Conservation (phyloP, 345 rosid species). For the Cardamine occulta region DNA sequence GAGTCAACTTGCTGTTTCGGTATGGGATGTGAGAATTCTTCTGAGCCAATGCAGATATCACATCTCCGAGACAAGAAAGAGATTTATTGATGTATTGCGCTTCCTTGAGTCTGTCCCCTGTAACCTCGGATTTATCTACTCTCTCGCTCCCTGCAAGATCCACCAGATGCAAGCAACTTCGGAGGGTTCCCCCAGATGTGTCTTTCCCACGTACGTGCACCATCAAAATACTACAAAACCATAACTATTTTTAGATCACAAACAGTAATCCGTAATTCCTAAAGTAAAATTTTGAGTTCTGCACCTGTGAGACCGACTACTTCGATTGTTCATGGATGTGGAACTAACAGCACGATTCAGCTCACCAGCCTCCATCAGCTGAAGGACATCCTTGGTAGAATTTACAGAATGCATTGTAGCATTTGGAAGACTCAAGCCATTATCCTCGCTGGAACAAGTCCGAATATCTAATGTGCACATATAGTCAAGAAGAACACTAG, state of each 20-base stretch:
- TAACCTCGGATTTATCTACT: constrained; percentile 91
- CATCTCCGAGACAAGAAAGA: constrained; percentile 94
- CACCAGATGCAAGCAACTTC: constrained; percentile 89
- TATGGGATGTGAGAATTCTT: constrained; percentile 90
- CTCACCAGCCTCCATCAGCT: constrained; percentile 87
- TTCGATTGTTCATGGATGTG: constrained; percentile 77
- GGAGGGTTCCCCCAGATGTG: constrained; percentile 64
- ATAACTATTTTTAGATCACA: neutral
- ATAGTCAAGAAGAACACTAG: constrained; percentile 51
- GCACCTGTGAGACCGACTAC: constrained; percentile 96
- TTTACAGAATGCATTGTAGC: constrained; percentile 78
- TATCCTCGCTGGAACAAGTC: constrained; percentile 63
- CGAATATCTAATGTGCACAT: constrained; percentile 74
- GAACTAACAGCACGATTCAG: constrained; percentile 79
- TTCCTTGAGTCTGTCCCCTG: constrained; percentile 92
- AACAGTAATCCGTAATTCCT: neutral
- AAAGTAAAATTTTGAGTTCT: constrained; percentile 23
- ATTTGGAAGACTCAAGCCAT: constrained; percentile 85
- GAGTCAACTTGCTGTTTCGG: constrained; percentile 97
- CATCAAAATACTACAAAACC: constrained; percentile 67
- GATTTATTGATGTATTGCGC: constrained; percentile 92
- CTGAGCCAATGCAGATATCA: constrained; percentile 85
- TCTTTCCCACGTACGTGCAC: constrained; percentile 87
- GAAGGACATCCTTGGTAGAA: constrained; percentile 72
- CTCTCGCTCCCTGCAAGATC: constrained; percentile 99